These are phyloP conservation scores for Pleurotus platypus DNA, from an alignment of 768 basidiomycete genomes.

Conservation along the genomic window DNA sequence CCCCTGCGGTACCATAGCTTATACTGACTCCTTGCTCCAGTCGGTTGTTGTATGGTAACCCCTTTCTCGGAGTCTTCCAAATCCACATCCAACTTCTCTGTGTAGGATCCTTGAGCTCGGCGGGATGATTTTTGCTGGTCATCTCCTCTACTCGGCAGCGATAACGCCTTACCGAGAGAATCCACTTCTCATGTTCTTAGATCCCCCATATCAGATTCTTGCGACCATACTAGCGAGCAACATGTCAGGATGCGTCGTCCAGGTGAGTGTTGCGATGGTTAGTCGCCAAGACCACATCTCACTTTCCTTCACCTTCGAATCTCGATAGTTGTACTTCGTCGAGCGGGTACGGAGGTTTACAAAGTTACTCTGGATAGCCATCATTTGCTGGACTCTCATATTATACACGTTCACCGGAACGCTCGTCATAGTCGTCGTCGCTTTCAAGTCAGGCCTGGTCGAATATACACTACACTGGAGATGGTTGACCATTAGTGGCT, in stretches of 20 bases:
- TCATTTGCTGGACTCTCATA: not conserved
- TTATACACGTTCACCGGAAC: slow-evolving; percentile 23
- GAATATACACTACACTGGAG: slow-evolving; percentile 19
- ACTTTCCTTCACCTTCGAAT: no score
- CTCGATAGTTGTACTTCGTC: not conserved
- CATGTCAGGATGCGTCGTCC: not conserved
- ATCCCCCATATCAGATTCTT: not conserved
- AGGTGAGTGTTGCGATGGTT: not conserved
- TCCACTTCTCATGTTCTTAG: not conserved
- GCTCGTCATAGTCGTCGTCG: slow-evolving; percentile 21
- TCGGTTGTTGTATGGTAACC: slow-evolving; percentile 6
- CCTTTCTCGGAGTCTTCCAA: not conserved
- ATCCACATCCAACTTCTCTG: not conserved
- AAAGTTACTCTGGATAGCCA: not conserved
- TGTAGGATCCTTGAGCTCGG: slow-evolving; percentile 22
- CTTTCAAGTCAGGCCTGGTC: slow-evolving; percentile 11
- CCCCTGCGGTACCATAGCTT: not conserved
- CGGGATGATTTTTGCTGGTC: slow-evolving; percentile 22
- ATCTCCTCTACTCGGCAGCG: slow-evolving; percentile 27
- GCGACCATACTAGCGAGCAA: not conserved
- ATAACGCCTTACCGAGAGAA: slow-evolving; percentile 20
- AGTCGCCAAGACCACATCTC: not conserved
- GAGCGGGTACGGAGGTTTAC: slow-evolving; percentile 2
- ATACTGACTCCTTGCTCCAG: not conserved
- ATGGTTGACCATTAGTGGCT: slow-evolving; percentile 29